A percentile compares a stretch with the other conserved stretches of the same genome.
Conservation (phyloP, 306 rosid species). For the Ormosia emarginata region DNA sequence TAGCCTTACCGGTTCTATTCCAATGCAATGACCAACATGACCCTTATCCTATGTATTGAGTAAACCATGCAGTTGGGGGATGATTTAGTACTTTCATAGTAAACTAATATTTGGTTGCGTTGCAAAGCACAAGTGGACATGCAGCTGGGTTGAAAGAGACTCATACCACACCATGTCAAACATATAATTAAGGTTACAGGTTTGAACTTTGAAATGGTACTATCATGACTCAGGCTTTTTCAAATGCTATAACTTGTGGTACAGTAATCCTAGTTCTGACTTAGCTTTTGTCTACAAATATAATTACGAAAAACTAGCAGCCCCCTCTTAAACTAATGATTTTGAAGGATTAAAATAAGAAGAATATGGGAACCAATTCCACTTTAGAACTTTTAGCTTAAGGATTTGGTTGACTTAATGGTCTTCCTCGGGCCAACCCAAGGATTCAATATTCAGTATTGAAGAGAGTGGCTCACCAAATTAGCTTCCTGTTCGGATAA, state of each 20-base stretch:
- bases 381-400: not conserved
- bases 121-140: not conserved
- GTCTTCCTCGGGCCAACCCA: not conserved
- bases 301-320: slow-evolving; percentile 17
- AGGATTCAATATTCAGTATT: not conserved
- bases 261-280: slow-evolving; percentile 13
- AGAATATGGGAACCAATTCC: slow-evolving; percentile 1
- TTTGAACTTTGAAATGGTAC: slow-evolving; percentile 23
- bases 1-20: not conserved
- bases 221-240: not conserved
- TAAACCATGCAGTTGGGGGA: not conserved
- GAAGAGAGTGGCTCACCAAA: slow-evolving; percentile 44
- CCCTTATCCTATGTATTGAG: not conserved
- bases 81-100: not conserved
- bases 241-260: not conserved
- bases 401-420: slow-evolving; percentile 24
- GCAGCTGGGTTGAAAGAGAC: not conserved
- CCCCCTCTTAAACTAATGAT: not conserved
- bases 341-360: not conserved
- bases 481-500: not conserved
- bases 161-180: slow-evolving; percentile 14
- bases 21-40: slow-evolving; percentile 19
- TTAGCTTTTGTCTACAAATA: slow-evolving; percentile 6
- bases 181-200: not conserved
- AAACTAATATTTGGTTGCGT: not conserved